Conservation (phyloP, 306 rosid species). For the Cucurbita pepo region DNA sequence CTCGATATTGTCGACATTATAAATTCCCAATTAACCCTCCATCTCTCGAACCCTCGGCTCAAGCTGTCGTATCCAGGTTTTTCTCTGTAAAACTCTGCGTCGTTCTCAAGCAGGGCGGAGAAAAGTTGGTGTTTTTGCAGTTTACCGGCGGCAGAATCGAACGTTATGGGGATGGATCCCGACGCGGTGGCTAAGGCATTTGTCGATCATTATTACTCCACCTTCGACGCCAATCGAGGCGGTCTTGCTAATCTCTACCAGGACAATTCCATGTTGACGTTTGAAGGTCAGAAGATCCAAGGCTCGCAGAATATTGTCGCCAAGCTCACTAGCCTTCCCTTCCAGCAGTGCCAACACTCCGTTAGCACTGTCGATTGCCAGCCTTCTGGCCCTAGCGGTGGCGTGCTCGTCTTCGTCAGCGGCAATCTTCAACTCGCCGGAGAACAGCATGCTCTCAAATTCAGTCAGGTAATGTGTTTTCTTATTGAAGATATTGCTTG, state of each 20-base stretch:
- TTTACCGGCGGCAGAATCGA: conserved; percentile 1
- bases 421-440: conserved; percentile 90
- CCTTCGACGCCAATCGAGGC: conserved; percentile 52
- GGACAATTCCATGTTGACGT: conserved; percentile 70
- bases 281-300: conserved; percentile 87
- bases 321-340: conserved; percentile 72
- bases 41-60: not conserved
- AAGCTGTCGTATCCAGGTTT: not conserved
- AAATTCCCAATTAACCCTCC: not conserved
- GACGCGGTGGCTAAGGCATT: conserved; percentile 67
- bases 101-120: not conserved
- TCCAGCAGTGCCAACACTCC: conserved; percentile 80
- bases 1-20: not conserved
- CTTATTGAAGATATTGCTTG: not conserved
- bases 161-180: conserved; percentile 49
- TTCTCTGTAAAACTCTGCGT: not conserved
- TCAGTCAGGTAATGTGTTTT: conserved; percentile 55
- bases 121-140: not conserved
- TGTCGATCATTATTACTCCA: conserved; percentile 74
- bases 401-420: conserved; percentile 85
- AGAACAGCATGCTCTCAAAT: conserved; percentile 81
- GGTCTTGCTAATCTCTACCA: conserved; percentile 45
- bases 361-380: conserved; percentile 80
- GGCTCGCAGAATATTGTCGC: conserved; percentile 60
- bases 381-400: conserved; percentile 66